These are phyloP conservation scores for Trichoderma sp. DNA, from an alignment of 2,329 filamentous ascomycete species.

Conservation along the genomic window DNA sequence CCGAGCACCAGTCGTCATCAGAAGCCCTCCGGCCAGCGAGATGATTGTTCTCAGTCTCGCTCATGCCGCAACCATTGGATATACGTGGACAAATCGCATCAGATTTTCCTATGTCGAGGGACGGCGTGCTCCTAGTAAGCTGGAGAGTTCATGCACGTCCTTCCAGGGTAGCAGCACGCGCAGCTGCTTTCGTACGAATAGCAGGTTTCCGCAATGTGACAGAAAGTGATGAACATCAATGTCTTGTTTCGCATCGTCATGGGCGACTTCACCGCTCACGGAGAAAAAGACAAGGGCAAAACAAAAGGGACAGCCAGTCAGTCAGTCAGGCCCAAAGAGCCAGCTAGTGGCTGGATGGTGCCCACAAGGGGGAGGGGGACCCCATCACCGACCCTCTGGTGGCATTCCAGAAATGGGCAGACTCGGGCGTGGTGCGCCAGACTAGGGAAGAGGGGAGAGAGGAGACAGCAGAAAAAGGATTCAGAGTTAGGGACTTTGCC, in stretches of 20 bases:
- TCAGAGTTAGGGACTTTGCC: background rate
- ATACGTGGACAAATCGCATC: background rate
- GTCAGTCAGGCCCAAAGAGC: background rate
- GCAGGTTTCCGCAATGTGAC: slow-evolving; percentile 2
- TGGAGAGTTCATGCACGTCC: slow-evolving; percentile 14
- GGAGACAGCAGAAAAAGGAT: background rate
- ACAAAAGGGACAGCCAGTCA: background rate
- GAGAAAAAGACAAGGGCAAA: background rate
- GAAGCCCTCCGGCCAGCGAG: background rate
- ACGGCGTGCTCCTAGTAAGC: slow-evolving; percentile 24
- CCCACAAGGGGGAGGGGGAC: background rate
- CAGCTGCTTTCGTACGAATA: background rate
- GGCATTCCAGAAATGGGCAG: slow-evolving; percentile 9
- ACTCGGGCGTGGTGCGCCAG: slow-evolving; percentile 10
- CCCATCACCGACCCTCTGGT: slow-evolving; percentile 17
- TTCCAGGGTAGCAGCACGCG: slow-evolving; percentile 16
- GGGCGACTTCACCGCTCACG: slow-evolving; percentile 22
- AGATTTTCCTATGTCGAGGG: background rate
- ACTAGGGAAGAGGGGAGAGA: slow-evolving; percentile 16
- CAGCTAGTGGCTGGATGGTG: slow-evolving; percentile 16
- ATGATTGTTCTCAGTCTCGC: background rate
- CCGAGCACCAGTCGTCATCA: slow-evolving; percentile 19
- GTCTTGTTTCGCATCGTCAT: slow-evolving; percentile 14
- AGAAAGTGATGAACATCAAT: background rate
- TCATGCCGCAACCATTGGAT: no score